Conservation (phyloP, 768 basidiomycete genomes). For the Rhodotorula paludigena region DNA sequence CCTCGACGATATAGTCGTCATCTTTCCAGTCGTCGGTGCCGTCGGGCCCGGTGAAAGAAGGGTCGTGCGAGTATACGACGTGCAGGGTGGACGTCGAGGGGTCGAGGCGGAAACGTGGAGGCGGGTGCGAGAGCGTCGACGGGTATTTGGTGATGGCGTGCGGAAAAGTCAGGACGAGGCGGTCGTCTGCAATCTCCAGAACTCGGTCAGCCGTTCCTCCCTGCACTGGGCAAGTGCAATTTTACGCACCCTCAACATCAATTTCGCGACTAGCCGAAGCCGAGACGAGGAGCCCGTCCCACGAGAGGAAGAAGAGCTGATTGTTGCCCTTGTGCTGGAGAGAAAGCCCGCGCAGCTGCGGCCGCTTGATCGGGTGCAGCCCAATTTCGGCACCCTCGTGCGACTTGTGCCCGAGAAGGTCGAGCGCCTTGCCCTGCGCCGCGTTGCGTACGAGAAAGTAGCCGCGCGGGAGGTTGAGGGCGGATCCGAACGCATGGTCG, state of each 20-base stretch:
- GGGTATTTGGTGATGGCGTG: slow-evolving; percentile 16
- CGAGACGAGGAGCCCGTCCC: slow-evolving; percentile 17
- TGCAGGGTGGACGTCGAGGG: slow-evolving; percentile 20
- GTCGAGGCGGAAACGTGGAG: slow-evolving; percentile 27
- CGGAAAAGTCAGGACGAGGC: slow-evolving; percentile 8
- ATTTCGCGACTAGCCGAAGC: slow-evolving; percentile 3
- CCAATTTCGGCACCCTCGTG: slow-evolving; percentile 21
- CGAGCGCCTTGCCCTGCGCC: slow-evolving; percentile 28
- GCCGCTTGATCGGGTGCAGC: slow-evolving; percentile 30
- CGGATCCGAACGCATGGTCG: not conserved
- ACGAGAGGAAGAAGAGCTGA: slow-evolving; percentile 28
- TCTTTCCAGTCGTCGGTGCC: slow-evolving; percentile 1
- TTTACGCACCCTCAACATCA: slow-evolving; percentile 15
- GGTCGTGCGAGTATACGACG: slow-evolving; percentile 24
- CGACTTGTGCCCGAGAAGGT: slow-evolving; percentile 9
- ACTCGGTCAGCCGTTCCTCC: not conserved
- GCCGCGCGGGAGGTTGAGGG: slow-evolving; percentile 14
- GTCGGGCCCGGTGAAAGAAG: slow-evolving; percentile 5
- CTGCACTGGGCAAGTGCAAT: too few species aligned
- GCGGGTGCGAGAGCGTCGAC: slow-evolving; percentile 17
- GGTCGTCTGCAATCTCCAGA: not conserved
- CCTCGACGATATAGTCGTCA: slow-evolving; percentile 33
- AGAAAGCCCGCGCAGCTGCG: slow-evolving; percentile 1
- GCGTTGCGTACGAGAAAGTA: slow-evolving; percentile 27
- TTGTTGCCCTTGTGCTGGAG: slow-evolving; percentile 20